phyloP scores from a whole-genome alignment of 1,284 basidiomycete genomes.

The Ganoderma sp. region DNA sequence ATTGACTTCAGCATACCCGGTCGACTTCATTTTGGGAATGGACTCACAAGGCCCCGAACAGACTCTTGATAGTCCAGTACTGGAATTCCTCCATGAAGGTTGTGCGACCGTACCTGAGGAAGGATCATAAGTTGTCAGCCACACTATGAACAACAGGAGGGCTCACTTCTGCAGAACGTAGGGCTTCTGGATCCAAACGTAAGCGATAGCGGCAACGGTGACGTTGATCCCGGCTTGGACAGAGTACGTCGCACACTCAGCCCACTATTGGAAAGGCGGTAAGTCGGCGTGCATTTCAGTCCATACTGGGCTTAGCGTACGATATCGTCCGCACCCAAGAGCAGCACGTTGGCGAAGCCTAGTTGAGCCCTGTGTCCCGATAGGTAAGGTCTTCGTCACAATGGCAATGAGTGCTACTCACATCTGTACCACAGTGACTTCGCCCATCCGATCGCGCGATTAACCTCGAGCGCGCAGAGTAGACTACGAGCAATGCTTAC shows the following conservation, averaged over 20 bases:
- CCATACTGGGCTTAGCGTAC: not conserved
- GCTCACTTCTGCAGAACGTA: slow-evolving; percentile 19
- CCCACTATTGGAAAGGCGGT: slow-evolving; percentile 17
- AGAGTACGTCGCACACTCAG: slow-evolving; percentile 17
- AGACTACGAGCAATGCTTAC: not conserved
- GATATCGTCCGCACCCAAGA: not conserved
- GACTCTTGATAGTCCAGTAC: slow-evolving; percentile 28
- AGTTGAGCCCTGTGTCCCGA: not conserved
- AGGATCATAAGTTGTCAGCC: not conserved
- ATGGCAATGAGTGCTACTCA: not conserved
- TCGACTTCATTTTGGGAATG: not conserved
- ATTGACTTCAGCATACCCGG: not conserved
- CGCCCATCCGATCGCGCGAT: not conserved
- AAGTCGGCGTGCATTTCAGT: not conserved
- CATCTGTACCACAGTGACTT: slow-evolving; percentile 11
- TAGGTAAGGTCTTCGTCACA: not conserved
- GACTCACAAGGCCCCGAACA: slow-evolving; percentile 24
- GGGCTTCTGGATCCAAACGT: slow-evolving; percentile 25
- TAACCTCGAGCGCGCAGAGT: not conserved
- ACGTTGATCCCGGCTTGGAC: slow-evolving; percentile 20
- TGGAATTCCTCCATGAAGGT: slow-evolving; percentile 16
- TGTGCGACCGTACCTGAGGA: slow-evolving; percentile 15
- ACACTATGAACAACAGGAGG: not conserved
- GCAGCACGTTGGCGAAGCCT: slow-evolving; percentile 7
- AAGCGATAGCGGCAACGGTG: slow-evolving; percentile 15